Base-by-base conservation (phyloP, 352 stramenopile species). In the Globisporangium apiculatum region DNA sequence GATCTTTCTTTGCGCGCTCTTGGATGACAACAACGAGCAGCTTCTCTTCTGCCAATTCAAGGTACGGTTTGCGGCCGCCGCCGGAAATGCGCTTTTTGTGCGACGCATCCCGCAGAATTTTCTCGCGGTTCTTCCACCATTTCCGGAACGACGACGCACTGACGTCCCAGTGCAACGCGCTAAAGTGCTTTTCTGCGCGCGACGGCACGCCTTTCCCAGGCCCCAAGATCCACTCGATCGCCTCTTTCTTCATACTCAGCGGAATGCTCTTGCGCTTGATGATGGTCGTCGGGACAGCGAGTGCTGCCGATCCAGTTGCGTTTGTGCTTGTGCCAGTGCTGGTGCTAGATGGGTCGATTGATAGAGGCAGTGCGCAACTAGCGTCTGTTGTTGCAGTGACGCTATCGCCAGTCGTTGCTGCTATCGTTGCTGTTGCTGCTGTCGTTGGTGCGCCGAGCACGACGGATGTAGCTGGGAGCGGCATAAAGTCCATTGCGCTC, bases 51-150 rank as follows among this genome's bases (percentile, higher is more conserved):
- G 69, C 66, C 51, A 84, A 69, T 45, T 87, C 79, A 17, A 91
- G 55, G 31, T 81, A 87, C 18, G 82, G 82, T 51, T 91, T 89
- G 37, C 82, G 71, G 15, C 79, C 82, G 53, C 79, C 82, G 42
- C 79, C 82, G 14, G 68, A 74, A 56, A 91, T 85, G 18, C 79
- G 79, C 63, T 88, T 91, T 64, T 89, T 88, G 53, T 64, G 77
- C 4, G 73, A 77, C 8, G 72, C 82, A 57, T 89, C 79, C 55
- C 72, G 72, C 60, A 91, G 65, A 57, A 91, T 91, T 50, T 84
- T 84, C 55, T 89, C 82, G 48, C 79, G 79, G 62, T 89, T 91
- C 58, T 90, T 89, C 82, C 82, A 91, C 82, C 82, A 91, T 60
- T 91, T 91, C 43, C 79, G 76, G 60, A 90, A 89, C 59, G 77